phyloP scores from a whole-genome alignment of 2,329 filamentous ascomycete genomes.

The Xylaria digitata region DNA sequence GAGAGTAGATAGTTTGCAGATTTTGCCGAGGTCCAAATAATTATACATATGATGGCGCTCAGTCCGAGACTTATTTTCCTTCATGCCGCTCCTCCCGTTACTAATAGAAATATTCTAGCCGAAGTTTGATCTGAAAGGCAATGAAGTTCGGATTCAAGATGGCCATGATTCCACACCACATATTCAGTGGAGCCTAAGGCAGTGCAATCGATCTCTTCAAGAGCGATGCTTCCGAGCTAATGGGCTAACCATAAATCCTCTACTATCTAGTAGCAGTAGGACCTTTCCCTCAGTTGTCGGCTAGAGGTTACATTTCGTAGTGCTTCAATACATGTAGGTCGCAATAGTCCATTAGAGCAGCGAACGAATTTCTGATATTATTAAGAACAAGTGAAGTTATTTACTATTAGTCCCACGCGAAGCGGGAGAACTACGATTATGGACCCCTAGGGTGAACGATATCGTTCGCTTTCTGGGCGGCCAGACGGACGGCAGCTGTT shows the following conservation, averaged over 20 bases:
- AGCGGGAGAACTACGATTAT: slow-evolving; percentile 23
- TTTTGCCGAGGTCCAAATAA: neutral
- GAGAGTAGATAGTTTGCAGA: no score
- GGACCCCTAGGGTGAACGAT: slow-evolving; percentile 36
- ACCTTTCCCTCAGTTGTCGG: slow-evolving; percentile 41
- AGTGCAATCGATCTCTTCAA: slow-evolving; percentile 51
- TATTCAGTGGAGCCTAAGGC: slow-evolving; percentile 53
- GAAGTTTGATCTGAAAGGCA: neutral
- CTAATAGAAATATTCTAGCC: neutral
- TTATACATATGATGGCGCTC: neutral
- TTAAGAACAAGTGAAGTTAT: slow-evolving; percentile 40
- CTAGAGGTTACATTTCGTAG: slow-evolving; percentile 24
- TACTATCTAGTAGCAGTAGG: slow-evolving; percentile 1
- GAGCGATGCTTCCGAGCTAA: slow-evolving; percentile 39
- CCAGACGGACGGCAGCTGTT: no score
- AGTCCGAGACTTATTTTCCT: no score
- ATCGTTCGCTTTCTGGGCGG: slow-evolving; percentile 24
- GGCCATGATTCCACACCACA: slow-evolving; percentile 6
- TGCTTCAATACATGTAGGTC: slow-evolving; percentile 41
- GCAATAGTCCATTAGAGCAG: slow-evolving; percentile 46
- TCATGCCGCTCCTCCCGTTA: no score
- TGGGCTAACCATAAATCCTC: no score
- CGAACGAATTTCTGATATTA: slow-evolving; percentile 32
- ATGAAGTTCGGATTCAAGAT: slow-evolving; percentile 8
- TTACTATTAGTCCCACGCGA: slow-evolving; percentile 32